Percentiles rank a stretch among this genome's conserved stretches.
Evolutionary conservation across 202 grass and related monocot species (phyloP).

Genomic region (Panicum hallii): DNA sequence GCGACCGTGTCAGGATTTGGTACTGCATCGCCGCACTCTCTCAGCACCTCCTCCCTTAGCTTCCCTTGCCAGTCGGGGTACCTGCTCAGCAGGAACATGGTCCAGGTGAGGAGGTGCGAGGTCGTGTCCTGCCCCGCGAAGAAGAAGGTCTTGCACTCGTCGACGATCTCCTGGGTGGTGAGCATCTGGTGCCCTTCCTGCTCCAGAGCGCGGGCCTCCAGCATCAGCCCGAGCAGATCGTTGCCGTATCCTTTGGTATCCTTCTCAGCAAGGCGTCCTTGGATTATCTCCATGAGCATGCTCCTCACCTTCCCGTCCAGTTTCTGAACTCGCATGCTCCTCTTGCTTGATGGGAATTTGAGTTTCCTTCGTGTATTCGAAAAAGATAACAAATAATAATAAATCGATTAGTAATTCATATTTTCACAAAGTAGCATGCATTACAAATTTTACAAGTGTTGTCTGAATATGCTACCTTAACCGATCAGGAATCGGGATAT

Average conservation of each 20-base stretch:
- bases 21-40: slow-evolving; percentile 36
- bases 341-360: not conserved
- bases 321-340: not conserved
- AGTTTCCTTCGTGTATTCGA: not conserved
- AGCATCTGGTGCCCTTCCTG: slow-evolving; percentile 27
- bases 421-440: too few species aligned
- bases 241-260: slow-evolving; percentile 4
- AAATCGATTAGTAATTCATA: too few species aligned
- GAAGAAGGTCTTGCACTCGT: slow-evolving; percentile 69
- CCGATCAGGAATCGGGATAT: slow-evolving; percentile 9
- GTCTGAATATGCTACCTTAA: slow-evolving; percentile 12
- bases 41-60: slow-evolving; percentile 51
- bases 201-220: slow-evolving; percentile 5
- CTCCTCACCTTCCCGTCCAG: slow-evolving; percentile 24
- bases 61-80: slow-evolving; percentile 50
- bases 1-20: slow-evolving; percentile 21
- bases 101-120: slow-evolving; percentile 51
- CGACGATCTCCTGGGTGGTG: slow-evolving; percentile 52
- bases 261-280: not conserved
- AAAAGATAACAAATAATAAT: too few species aligned
- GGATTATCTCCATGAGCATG: slow-evolving; percentile 39
- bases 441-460: too few species aligned
- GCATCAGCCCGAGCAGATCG: slow-evolving; percentile 58
- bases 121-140: slow-evolving; percentile 60
- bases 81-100: slow-evolving; percentile 50